These are phyloP conservation scores for Mangifera indica DNA, from an alignment of 345 rosid genomes.

Conservation along the genomic window DNA sequence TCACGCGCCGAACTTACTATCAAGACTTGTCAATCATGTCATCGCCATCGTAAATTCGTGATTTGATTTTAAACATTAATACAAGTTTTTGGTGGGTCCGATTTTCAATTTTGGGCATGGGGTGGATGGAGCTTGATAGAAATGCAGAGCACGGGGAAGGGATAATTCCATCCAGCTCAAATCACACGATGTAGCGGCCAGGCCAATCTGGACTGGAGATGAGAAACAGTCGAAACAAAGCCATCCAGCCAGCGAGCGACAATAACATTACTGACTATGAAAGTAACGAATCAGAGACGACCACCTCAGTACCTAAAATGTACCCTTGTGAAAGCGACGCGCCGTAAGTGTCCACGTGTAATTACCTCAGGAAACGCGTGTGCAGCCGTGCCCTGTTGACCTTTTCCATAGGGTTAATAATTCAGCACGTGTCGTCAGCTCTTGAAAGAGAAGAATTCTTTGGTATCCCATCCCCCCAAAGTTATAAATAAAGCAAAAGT, in stretches of 20 bases:
- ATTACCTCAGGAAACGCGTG: not conserved
- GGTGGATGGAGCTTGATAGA: not conserved
- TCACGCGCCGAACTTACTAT: too few relatives aligned
- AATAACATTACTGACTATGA: not conserved
- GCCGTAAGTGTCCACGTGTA: slow-evolving; percentile 20
- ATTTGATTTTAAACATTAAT: too few relatives aligned
- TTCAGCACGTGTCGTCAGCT: slow-evolving; percentile 24
- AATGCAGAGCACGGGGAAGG: too few relatives aligned
- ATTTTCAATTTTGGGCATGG: too few relatives aligned
- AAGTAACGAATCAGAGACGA: not conserved
- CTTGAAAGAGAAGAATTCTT: too few relatives aligned
- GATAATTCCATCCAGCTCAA: not conserved
- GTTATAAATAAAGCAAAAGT: too few relatives aligned
- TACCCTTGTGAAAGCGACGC: not conserved
- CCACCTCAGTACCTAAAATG: slow-evolving; percentile 8
- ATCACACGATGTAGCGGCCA: too few relatives aligned
- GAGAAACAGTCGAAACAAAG: not conserved
- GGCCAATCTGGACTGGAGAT: slow-evolving; percentile 15
- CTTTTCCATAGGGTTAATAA: not conserved
- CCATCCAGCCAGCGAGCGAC: not conserved
- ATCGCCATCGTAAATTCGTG: too few relatives aligned
- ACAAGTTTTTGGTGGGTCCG: too few relatives aligned
- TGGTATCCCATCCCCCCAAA: not conserved
- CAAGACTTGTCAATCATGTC: not conserved
- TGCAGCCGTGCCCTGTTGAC: not conserved